Evolutionary conservation across 495 filamentous ascomycete genomes (phyloP), one percentile per base, ranked within the genome.

Genomic region (Pyronema domesticum): DNA sequence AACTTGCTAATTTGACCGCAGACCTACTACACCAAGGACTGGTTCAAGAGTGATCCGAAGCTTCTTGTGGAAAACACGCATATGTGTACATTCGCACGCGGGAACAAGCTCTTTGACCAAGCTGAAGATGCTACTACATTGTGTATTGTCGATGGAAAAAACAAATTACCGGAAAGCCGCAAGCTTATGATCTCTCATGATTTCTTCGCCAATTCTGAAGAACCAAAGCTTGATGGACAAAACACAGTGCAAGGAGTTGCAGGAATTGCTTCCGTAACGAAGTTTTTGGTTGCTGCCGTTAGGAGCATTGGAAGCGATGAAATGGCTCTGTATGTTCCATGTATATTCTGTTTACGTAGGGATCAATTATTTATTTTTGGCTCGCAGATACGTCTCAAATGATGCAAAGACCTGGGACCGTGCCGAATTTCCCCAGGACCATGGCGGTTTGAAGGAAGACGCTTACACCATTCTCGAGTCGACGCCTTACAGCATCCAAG

Each of bases 401-500:
- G 88, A 98, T 65, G 78, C 86, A 30, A 70, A 73, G 34, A 81
- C 73, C 30, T 98, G 91, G 91, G 83, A 94, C 63, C 80, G 85
- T n/a, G 91, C 89, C 47, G 75, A 89, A 57, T 96, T 98, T 67
- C 79, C 77, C 42, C 76, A 78, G 34, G 74, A 78, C 30, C 85
- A 89, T 64, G 80, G 79, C 43, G 63, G 63, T 7, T 66, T 98
- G 19, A 76, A 83, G 60, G 76, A 95, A 65, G 78, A 91, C 61
- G 86, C 85, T 11, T 98, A 95, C 64, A 98, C 91, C 0, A 73
- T 96, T 18, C 73, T 98, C 33, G 89, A 95, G 69, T 89, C 86
- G 57, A 95, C 91, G 14, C 85, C 94, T 59, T 94, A 96, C 72
- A 94, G 89, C 70, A 86, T 98, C 56, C 88, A 95, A 67, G 80